phyloP scores from a whole-genome alignment of 2,329 filamentous ascomycete species.

The Rhynchosporium secalis region DNA sequence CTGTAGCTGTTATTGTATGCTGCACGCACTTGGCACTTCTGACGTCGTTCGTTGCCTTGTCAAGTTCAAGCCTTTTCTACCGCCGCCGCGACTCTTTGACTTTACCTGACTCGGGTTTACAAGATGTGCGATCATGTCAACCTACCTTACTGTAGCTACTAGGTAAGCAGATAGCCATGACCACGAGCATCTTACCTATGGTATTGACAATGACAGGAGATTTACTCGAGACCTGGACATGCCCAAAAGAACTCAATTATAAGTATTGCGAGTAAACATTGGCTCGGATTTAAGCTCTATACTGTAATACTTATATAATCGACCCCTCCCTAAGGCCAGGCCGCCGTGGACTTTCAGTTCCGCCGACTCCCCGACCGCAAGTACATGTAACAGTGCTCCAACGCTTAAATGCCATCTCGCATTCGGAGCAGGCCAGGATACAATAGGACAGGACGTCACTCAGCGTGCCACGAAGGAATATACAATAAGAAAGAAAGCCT shows the following conservation, averaged over 20 bases:
- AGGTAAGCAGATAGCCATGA: too few species aligned
- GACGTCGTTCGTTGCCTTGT: background rate
- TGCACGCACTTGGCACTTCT: background rate
- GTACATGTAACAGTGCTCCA: too few species aligned
- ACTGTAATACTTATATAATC: too few species aligned
- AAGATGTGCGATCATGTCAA: too few species aligned
- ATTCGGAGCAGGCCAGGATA: too few species aligned
- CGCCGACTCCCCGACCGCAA: conserved; percentile 16
- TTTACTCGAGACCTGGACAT: too few species aligned
- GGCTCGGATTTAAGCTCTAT: background rate
- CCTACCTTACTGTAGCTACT: too few species aligned
- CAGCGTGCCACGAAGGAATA: background rate
- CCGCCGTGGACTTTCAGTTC: conserved; percentile 15
- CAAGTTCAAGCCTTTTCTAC: background rate
- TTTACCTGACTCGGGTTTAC: too few species aligned
- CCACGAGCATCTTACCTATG: too few species aligned
- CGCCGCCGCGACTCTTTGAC: background rate
- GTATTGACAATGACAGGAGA: too few species aligned
- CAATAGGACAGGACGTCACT: background rate
- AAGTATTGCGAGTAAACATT: background rate
- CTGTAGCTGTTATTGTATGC: too few species aligned
- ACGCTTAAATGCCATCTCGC: background rate
- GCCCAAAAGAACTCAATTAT: too few species aligned
- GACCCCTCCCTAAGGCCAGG: background rate
- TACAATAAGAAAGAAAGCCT: background rate